Conservation (phyloP, 208 protist genomes). For the Acanthamoeba sp. region DNA sequence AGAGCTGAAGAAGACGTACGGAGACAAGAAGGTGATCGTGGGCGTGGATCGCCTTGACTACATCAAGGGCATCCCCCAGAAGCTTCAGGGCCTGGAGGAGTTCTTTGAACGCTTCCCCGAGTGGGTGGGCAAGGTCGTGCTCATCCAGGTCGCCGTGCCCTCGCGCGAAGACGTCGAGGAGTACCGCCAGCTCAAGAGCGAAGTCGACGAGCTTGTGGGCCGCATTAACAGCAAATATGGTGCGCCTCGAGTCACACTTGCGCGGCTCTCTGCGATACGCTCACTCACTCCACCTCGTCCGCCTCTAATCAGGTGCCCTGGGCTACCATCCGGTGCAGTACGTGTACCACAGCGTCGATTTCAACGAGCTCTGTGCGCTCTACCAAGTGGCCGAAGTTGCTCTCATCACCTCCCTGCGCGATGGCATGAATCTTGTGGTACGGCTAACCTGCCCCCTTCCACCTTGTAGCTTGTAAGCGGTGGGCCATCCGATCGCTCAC, state of each 20-base stretch:
- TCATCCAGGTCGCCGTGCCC: constrained; percentile 91
- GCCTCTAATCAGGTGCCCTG: constrained; percentile 39
- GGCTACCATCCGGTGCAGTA: constrained; percentile 88
- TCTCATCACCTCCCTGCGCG: constrained; percentile 88
- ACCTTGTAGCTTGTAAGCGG: too few relatives aligned
- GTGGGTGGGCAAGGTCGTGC: constrained; percentile 84
- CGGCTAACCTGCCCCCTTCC: too few relatives aligned
- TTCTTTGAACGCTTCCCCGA: constrained; percentile 87
- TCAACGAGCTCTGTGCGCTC: constrained; percentile 84
- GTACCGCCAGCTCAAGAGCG: constrained; percentile 87
- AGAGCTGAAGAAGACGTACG: constrained; percentile 84
- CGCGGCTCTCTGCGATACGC: constrained; percentile 89
- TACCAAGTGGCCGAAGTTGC: constrained; percentile 86
- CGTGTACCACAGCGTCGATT: constrained; percentile 86
- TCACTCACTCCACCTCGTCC: constrained; percentile 77
- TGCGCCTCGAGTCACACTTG: constrained; percentile 82
- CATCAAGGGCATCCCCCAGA: constrained; percentile 92
- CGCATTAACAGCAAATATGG: constrained; percentile 91
- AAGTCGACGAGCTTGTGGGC: constrained; percentile 89
- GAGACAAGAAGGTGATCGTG: constrained; percentile 88
- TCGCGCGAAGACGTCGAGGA: constrained; percentile 90
- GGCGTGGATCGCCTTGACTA: constrained; percentile 92
- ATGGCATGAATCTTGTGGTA: constrained; percentile 90
- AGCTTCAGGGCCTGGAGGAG: constrained; percentile 87
- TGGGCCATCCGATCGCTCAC: too few relatives aligned